A percentile compares a stretch with the other conserved stretches of the same genome.
These are phyloP conservation scores for Fulvia fulva DNA, from an alignment of 2,329 filamentous ascomycete genomes.

Conservation along the genomic window DNA sequence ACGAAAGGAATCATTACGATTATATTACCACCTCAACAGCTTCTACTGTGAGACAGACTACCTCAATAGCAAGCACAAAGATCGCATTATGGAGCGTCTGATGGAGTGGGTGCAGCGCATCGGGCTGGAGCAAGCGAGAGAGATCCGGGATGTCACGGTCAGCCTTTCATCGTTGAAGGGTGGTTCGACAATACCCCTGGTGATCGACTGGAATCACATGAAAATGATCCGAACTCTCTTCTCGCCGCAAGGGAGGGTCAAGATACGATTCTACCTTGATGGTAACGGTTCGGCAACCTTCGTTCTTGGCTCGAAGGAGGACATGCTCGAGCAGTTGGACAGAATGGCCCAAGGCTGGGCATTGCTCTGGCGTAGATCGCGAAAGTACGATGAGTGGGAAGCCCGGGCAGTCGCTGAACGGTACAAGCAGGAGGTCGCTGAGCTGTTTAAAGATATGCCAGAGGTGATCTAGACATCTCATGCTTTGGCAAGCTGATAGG, in stretches of 20 bases:
- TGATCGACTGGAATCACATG: constrained; percentile 22
- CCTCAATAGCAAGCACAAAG: constrained; percentile 18
- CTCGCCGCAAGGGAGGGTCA: constrained; percentile 15
- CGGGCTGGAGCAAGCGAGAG: constrained; percentile 12
- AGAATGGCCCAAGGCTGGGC: constrained; percentile 14
- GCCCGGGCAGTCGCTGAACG: constrained; percentile 12
- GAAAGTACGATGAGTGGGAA: constrained; percentile 15
- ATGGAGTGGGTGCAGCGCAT: constrained; percentile 9
- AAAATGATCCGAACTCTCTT: constrained; percentile 9
- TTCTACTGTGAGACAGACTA: constrained; percentile 23
- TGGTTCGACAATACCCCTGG: constrained; percentile 1
- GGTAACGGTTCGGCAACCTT: constrained; percentile 18
- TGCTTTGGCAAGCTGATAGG: not conserved
- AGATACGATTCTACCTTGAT: constrained; percentile 17
- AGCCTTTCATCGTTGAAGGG: constrained; percentile 18
- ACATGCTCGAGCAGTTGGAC: constrained; percentile 15
- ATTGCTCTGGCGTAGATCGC: constrained; percentile 14
- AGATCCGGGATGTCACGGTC: constrained; percentile 20
- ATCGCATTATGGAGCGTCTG: constrained; percentile 11
- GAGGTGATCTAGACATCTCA: constrained; percentile 7
- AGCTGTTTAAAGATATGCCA: constrained; percentile 19
- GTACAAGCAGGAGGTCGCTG: constrained; percentile 16
- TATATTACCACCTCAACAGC: constrained; percentile 19
- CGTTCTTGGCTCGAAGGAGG: constrained; percentile 9
- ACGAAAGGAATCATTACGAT: constrained; percentile 15